Percentiles rank a stretch among this genome's conserved stretches.
phyloP scores from a whole-genome alignment of 2,329 filamentous ascomycete genomes.

The Elsinoe arachidis region DNA sequence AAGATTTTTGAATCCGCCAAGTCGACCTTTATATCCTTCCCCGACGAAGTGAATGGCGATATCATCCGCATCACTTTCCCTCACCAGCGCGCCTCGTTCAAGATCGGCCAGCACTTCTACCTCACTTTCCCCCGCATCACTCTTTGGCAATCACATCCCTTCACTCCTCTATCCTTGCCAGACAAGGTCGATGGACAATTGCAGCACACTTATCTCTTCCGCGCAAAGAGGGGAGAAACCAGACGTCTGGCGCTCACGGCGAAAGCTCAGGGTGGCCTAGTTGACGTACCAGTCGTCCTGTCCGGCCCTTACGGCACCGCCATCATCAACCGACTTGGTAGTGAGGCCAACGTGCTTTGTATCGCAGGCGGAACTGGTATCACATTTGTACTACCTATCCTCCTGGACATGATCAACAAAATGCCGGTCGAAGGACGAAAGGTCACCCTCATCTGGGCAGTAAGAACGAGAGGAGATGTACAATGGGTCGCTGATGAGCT shows the following conservation, averaged over 20 bases:
- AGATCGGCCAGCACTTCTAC: conserved; percentile 62
- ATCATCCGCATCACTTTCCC: conserved; percentile 59
- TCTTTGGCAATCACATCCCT: conserved; percentile 66
- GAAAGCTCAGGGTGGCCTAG: conserved; percentile 32
- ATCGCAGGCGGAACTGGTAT: conserved; percentile 47
- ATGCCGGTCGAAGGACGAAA: not conserved
- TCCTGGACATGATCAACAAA: conserved; percentile 45
- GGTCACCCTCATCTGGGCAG: conserved; percentile 14
- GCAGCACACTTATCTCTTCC: conserved; percentile 29
- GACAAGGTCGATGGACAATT: conserved; percentile 21
- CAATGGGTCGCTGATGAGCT: conserved; percentile 14
- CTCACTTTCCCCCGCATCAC: conserved; percentile 57
- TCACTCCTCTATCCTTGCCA: conserved; percentile 53
- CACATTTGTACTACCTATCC: conserved; percentile 60
- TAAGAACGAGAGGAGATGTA: conserved; percentile 14
- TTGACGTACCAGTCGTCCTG: conserved; percentile 49
- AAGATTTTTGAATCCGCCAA: conserved; percentile 30
- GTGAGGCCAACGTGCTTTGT: conserved; percentile 5
- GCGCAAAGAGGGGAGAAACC: conserved; percentile 46
- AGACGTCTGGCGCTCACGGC: conserved; percentile 43
- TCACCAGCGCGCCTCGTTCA: conserved; percentile 52
- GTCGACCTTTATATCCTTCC: conserved; percentile 46
- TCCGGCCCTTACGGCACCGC: conserved; percentile 55
- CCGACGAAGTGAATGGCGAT: conserved; percentile 52
- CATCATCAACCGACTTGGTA: conserved; percentile 23